Evolutionary conservation across 2,329 filamentous ascomycete species (phyloP).

Genomic region (Colletotrichum shisoi): DNA sequence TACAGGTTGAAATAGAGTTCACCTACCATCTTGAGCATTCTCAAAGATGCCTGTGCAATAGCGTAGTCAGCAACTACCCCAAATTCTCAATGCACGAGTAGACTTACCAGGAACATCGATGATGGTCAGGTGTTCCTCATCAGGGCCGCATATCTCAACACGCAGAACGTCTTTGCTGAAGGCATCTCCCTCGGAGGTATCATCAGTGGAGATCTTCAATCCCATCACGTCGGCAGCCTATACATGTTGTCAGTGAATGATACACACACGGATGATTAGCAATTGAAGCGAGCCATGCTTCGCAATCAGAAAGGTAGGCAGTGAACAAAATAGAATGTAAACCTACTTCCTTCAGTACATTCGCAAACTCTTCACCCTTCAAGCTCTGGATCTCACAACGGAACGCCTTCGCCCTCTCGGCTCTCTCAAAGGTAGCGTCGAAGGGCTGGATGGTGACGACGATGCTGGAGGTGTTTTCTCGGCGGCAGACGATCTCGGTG

Average conservation of each 20-base stretch:
- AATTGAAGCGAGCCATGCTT: not conserved
- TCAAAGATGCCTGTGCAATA: slow-evolving; percentile 45
- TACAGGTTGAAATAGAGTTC: fast-evolving
- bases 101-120: slow-evolving; percentile 54
- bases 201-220: slow-evolving; percentile 3
- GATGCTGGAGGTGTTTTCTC: slow-evolving; percentile 48
- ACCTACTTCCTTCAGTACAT: slow-evolving; percentile 20
- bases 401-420: slow-evolving; percentile 51
- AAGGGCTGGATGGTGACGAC: slow-evolving; percentile 54
- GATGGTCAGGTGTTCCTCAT: slow-evolving; percentile 41
- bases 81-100: slow-evolving; percentile 51
- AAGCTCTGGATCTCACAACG: slow-evolving; percentile 80
- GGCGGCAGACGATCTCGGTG: slow-evolving; percentile 57
- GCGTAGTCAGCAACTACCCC: slow-evolving; percentile 49
- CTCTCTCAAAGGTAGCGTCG: slow-evolving; percentile 8
- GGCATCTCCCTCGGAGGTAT: slow-evolving; percentile 1
- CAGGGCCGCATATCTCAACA: slow-evolving; percentile 41
- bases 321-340: slow-evolving; percentile 54
- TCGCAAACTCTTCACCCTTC: slow-evolving; percentile 58
- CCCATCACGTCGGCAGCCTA: slow-evolving; percentile 29
- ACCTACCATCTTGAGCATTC: slow-evolving; percentile 31
- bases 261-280: not conserved
- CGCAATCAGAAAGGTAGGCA: not conserved
- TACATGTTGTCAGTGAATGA: not conserved
- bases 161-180: slow-evolving; percentile 41